Base-by-base conservation (phyloP, 176 grass and related monocot genomes). In the Aegilops tauschii region DNA sequence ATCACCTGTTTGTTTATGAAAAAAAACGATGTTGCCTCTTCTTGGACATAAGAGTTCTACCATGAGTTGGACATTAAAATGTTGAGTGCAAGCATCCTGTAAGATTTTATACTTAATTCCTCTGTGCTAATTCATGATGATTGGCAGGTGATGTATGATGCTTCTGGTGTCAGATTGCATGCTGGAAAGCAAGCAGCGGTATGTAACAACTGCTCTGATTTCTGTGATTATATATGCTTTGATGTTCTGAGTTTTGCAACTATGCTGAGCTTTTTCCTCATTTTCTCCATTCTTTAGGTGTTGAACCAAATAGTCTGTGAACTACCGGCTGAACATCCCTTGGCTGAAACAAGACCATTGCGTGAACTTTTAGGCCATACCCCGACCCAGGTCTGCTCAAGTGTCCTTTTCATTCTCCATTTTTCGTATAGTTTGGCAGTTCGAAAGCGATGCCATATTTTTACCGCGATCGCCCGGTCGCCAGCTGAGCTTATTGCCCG, bases 291-390 rank as follows among this genome's bases (percentile, higher is more conserved):
- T 65, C 16, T 89, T 61, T 85, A 98, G 97, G 92, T 98, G 76
- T 72, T 98, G 87, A 98, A 98, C 77, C 94, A 96, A 87, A 94
- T 98, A 92, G 94, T 98, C 31, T 93, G 90, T 89, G 94, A 94
- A 91, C 92, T 98, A 86, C 96, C 96, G 56, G 80, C 89, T 77
- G 93, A 94, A 69, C 96, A 98, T 91, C 97, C 94, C 76, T 90
- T 98, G 65, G 69, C 90, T 37, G 93, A 94, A 50, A 78, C 84
- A 77, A 98, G 94, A 84, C 97, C 94, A 44, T 83, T 98, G 71
- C 92, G 97, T 30, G 94, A 98, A 88, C 97, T 96, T 79, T 86
- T 98, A 78, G 97, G 97, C 18, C 97, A 98, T 96, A 98, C 97
- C 9, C 97, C 97, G 10, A 84, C 90, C 82, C 92, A 98, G 97